These are phyloP conservation scores for Aspergillus niger DNA, from an alignment of 2,329 filamentous ascomycete species.

Conservation along the genomic window DNA sequence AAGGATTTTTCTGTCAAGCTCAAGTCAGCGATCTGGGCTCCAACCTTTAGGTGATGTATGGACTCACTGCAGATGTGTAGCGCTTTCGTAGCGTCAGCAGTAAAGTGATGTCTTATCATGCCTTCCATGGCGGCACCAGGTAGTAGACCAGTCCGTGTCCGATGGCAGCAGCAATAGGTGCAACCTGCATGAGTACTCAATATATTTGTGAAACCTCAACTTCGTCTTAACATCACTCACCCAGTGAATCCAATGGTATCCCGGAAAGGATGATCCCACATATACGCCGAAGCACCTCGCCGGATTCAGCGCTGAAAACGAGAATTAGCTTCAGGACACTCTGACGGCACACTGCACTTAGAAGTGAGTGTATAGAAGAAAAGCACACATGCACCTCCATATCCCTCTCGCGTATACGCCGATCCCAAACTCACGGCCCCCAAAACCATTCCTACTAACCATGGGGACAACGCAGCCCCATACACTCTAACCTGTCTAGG, in stretches of 20 bases:
- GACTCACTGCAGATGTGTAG: too few species aligned
- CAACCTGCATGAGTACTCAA: background rate
- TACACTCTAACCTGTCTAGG: conserved; percentile 54
- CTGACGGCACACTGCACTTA: background rate
- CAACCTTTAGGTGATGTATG: too few species aligned
- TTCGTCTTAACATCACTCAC: background rate
- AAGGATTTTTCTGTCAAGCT: too few species aligned
- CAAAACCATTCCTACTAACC: conserved; percentile 50
- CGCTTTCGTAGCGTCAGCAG: too few species aligned
- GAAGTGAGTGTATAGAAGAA: background rate
- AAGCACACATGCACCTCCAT: conserved; percentile 40
- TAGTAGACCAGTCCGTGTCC: background rate
- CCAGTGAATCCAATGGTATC: background rate
- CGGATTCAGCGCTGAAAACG: conserved; percentile 43
- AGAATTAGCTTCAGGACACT: background rate
- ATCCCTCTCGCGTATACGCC: conserved; percentile 43
- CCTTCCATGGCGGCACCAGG: background rate
- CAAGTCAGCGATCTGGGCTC: too few species aligned
- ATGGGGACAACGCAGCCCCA: conserved; percentile 52
- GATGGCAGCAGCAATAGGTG: background rate
- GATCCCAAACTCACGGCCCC: conserved; percentile 42
- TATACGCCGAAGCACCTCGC: conserved; percentile 22
- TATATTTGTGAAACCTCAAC: too few species aligned
- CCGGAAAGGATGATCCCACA: background rate
- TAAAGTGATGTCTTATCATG: background rate